Percentiles rank a stretch among this genome's conserved stretches.
Evolutionary conservation across 331 rosid species (phyloP).

Genomic region (Malus hybrid): DNA sequence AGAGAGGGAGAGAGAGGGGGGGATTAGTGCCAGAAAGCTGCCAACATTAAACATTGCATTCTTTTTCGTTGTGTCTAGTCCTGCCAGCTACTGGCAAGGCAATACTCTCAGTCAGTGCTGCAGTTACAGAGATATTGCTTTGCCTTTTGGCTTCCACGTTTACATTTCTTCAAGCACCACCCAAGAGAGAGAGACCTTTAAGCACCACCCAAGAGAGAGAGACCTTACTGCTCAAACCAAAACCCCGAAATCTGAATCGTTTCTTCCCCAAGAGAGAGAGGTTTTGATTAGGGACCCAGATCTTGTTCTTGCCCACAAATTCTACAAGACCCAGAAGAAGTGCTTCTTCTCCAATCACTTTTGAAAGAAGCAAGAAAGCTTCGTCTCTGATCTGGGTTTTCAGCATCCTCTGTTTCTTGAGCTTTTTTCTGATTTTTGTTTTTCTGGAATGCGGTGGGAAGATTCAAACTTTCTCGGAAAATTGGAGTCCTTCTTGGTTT

Average conservation of each 20-base stretch:
- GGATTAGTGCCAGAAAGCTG: neutral
- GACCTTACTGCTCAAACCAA: neutral
- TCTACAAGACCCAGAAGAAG: neutral
- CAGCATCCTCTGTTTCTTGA: conserved; percentile 26
- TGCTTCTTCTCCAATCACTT: conserved; percentile 6
- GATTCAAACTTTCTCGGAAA: conserved; percentile 2
- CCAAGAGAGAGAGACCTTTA: neutral
- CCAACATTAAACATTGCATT: neutral
- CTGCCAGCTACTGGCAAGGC: neutral
- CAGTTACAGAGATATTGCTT: neutral
- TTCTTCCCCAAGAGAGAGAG: neutral
- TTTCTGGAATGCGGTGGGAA: conserved; percentile 2
- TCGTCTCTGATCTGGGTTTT: conserved; percentile 20
- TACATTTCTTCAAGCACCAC: neutral
- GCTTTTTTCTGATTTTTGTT: neutral
- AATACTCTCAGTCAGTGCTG: neutral
- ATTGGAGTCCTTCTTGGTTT: neutral
- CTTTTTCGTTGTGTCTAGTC: neutral
- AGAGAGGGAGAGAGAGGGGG: neutral
- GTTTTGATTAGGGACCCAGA: neutral
- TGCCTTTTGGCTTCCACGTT: neutral
- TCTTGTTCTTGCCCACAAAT: neutral
- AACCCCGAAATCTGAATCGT: neutral
- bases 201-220: neutral
- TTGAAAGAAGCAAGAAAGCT: neutral